phyloP scores from a whole-genome alignment of 257 asterid species.

The Petunia secreta region DNA sequence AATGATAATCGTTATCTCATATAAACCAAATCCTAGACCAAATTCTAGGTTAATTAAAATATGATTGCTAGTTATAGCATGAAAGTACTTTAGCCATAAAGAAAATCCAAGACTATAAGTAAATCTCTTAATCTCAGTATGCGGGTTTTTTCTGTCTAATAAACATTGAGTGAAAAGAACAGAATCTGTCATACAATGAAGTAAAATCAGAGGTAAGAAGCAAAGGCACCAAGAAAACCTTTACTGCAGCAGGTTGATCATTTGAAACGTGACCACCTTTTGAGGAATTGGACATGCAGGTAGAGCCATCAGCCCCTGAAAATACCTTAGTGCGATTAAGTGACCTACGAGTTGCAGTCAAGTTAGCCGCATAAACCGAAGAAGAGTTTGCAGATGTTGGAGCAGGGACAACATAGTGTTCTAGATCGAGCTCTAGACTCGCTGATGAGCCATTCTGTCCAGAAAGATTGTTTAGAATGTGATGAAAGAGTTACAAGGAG shows the following conservation, averaged over 20 bases:
- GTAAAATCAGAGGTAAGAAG: slow-evolving; percentile 28
- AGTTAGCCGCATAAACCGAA: slow-evolving; percentile 86
- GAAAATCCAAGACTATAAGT: too few species aligned
- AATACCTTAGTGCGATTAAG: slow-evolving; percentile 59
- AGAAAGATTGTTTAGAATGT: slow-evolving; percentile 27
- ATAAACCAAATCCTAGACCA: too few species aligned
- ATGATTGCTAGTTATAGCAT: too few species aligned
- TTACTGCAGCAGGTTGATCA: slow-evolving; percentile 56
- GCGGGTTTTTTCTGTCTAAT: not conserved
- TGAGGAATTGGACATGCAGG: slow-evolving; percentile 43
- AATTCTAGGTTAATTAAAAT: too few species aligned
- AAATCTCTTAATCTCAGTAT: too few species aligned
- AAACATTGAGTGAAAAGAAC: not conserved
- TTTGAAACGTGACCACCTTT: slow-evolving; percentile 57
- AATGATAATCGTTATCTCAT: not conserved
- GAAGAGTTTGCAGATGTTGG: slow-evolving; percentile 80
- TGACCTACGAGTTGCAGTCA: slow-evolving; percentile 94
- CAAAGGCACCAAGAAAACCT: slow-evolving; percentile 44
- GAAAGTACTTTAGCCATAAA: too few species aligned
- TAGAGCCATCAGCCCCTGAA: slow-evolving; percentile 53
- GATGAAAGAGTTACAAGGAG: not conserved
- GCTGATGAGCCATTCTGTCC: slow-evolving; percentile 75
- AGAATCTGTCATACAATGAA: slow-evolving; percentile 10
- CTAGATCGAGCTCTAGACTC: slow-evolving; percentile 93
- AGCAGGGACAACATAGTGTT: slow-evolving; percentile 95